These are phyloP conservation scores for Geranium brycei DNA, from an alignment of 345 rosid genomes.

Conservation along the genomic window DNA sequence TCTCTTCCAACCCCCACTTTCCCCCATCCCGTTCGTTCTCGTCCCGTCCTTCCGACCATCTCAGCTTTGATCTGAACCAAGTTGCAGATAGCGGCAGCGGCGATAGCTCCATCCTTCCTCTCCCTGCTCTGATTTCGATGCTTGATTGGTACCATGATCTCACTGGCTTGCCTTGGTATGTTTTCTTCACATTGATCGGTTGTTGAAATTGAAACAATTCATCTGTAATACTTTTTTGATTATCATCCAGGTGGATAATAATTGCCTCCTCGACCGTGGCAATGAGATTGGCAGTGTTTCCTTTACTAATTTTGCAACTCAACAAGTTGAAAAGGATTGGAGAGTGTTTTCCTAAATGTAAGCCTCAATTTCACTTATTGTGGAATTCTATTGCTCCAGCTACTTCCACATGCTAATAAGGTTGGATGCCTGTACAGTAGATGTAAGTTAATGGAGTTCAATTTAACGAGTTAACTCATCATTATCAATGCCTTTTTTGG, in stretches of 20 bases:
- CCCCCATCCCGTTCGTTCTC: slow-evolving; percentile 24
- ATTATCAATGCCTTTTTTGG: no score
- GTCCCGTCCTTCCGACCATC: slow-evolving; percentile 4
- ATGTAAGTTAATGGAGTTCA: neutral
- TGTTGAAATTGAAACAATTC: neutral
- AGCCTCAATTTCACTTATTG: slow-evolving; percentile 10
- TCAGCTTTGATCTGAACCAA: slow-evolving; percentile 8
- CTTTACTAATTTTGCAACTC: slow-evolving; percentile 52
- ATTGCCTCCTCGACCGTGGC: slow-evolving; percentile 64
- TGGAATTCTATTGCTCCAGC: neutral
- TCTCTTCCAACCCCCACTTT: neutral
- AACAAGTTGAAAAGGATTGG: slow-evolving; percentile 42
- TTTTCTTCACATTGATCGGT: neutral
- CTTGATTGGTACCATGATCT: slow-evolving; percentile 62
- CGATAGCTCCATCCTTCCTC: slow-evolving; percentile 33
- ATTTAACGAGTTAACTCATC: neutral
- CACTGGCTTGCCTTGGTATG: slow-evolving; percentile 79
- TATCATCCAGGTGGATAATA: slow-evolving; percentile 67
- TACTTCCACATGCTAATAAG: neutral
- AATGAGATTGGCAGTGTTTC: slow-evolving; percentile 51
- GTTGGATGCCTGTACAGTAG: neutral
- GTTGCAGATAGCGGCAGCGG: slow-evolving; percentile 11
- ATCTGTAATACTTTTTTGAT: neutral
- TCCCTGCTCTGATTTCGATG: slow-evolving; percentile 36
- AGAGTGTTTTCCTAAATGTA: slow-evolving; percentile 57